Conservation (phyloP, 1,284 basidiomycete genomes). For the Marasmius oreades region DNA sequence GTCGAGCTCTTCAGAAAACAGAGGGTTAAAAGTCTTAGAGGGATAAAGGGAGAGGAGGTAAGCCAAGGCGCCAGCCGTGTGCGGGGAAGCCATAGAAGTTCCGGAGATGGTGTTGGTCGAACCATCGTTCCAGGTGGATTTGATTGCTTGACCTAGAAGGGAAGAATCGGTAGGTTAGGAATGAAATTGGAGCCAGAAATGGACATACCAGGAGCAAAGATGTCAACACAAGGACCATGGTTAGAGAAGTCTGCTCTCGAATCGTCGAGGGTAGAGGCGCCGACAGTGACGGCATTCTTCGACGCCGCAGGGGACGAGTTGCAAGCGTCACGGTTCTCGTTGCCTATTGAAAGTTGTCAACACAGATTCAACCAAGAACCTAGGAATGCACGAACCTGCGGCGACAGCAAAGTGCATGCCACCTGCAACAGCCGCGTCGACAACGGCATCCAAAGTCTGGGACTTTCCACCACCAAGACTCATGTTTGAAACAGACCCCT, state of each 20-base stretch:
- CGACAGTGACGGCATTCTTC: slow-evolving; percentile 80
- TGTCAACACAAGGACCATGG: slow-evolving; percentile 74
- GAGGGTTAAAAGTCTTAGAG: slow-evolving; percentile 54
- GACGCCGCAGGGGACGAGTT: slow-evolving; percentile 79
- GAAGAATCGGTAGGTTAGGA: slow-evolving; percentile 7
- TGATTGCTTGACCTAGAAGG: slow-evolving; percentile 63
- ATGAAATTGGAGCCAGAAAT: not conserved
- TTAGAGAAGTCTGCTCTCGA: slow-evolving; percentile 90
- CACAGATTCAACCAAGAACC: not conserved
- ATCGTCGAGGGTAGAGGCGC: slow-evolving; percentile 78
- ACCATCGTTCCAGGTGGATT: slow-evolving; percentile 72
- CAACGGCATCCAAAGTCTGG: slow-evolving; percentile 79
- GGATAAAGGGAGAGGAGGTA: slow-evolving; percentile 84
- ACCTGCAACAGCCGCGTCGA: slow-evolving; percentile 78
- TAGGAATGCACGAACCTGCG: slow-evolving; percentile 61
- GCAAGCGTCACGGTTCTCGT: slow-evolving; percentile 74
- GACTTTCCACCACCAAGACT: slow-evolving; percentile 95
- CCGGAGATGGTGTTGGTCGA: slow-evolving; percentile 66
- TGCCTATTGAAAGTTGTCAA: slow-evolving; percentile 34
- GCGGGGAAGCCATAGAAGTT: slow-evolving; percentile 71
- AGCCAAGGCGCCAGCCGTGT: slow-evolving; percentile 73
- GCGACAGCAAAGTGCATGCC: slow-evolving; percentile 97
- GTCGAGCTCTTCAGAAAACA: slow-evolving; percentile 28
- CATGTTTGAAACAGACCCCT: slow-evolving; percentile 98
- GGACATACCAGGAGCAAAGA: slow-evolving; percentile 73